A percentile compares a stretch with the other conserved stretches of the same genome.
These are phyloP conservation scores for Tolypocladium sp. DNA, from an alignment of 2,329 filamentous ascomycete genomes.

Conservation along the genomic window DNA sequence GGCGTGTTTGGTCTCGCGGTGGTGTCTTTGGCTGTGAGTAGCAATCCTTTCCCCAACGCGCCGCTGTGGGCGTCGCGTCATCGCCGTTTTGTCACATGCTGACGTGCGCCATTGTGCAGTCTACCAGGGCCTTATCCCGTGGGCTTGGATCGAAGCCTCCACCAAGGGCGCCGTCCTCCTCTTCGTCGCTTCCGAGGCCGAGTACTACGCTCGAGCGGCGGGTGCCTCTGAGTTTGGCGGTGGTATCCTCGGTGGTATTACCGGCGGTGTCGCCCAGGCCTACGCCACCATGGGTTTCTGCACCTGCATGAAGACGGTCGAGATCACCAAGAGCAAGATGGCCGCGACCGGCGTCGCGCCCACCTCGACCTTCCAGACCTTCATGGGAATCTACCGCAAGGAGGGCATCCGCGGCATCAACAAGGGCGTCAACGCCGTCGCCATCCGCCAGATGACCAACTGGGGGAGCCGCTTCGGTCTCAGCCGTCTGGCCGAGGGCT, in stretches of 20 bases:
- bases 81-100: constrained; percentile 4
- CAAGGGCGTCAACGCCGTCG: constrained; percentile 96
- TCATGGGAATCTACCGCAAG: constrained; percentile 92
- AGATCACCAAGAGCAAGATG: constrained; percentile 98
- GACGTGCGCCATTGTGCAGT: constrained; percentile 43
- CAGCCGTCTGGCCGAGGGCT: constrained; percentile 80
- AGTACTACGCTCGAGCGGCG: constrained; percentile 79
- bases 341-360: constrained; percentile 75
- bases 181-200: constrained; percentile 97
- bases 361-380: constrained; percentile 85
- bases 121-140: constrained; percentile 98
- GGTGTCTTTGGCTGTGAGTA: constrained; percentile 87
- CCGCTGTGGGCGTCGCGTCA: neutral
- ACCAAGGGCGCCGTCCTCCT: constrained; percentile 98
- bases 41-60: constrained; percentile 1
- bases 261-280: constrained; percentile 90
- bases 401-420: constrained; percentile 96
- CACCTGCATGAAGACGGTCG: constrained; percentile 99
- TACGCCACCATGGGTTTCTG: constrained; percentile 99
- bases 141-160: constrained; percentile 99
- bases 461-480: constrained; percentile 97
- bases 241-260: constrained; percentile 86
- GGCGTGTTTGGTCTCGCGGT: constrained; percentile 87
- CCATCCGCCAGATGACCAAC: constrained; percentile 98
- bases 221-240: constrained; percentile 81